phyloP scores from a whole-genome alignment of 140 eudicot species.

The Cichorium intybus region DNA sequence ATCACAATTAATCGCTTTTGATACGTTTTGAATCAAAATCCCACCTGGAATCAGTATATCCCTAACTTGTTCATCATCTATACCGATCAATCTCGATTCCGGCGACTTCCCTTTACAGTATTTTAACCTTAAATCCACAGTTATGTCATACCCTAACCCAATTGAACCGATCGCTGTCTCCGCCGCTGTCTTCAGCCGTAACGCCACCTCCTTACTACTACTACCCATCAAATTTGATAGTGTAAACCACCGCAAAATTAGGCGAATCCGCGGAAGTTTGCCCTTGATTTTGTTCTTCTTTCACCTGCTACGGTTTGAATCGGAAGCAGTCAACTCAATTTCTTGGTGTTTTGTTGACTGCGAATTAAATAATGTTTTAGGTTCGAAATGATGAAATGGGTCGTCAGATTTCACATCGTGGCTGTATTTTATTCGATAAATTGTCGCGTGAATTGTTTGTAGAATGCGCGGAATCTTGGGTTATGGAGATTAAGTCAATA shows the following conservation, averaged over 20 bases:
- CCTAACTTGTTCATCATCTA: slow-evolving; percentile 65
- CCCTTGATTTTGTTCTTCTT: neutral
- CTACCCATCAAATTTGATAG: slow-evolving; percentile 27
- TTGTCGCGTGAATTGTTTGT: slow-evolving; percentile 17
- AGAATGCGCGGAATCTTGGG: slow-evolving; percentile 1
- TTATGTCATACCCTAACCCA: slow-evolving; percentile 70
- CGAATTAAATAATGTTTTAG: neutral
- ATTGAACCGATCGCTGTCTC: slow-evolving; percentile 64
- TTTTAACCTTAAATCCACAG: slow-evolving; percentile 67
- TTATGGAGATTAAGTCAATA: slow-evolving; percentile 14
- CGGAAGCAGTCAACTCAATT: slow-evolving; percentile 27
- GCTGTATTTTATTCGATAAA: neutral
- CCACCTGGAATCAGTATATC: slow-evolving; percentile 77
- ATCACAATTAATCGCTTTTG: slow-evolving; percentile 68
- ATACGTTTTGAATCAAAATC: slow-evolving; percentile 58
- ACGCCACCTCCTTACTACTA: slow-evolving; percentile 48
- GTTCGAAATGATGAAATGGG: slow-evolving; percentile 5
- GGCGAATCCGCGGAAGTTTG: neutral
- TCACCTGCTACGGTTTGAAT: slow-evolving; percentile 23
- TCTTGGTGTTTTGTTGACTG: slow-evolving; percentile 13
- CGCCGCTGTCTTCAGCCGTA: slow-evolving; percentile 62
- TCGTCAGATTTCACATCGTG: neutral
- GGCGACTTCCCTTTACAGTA: slow-evolving; percentile 54
- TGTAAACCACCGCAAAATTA: neutral
- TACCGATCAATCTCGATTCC: slow-evolving; percentile 47